These are phyloP conservation scores for Serendipita indica DNA, from an alignment of 768 basidiomycete species.

Conservation along the genomic window DNA sequence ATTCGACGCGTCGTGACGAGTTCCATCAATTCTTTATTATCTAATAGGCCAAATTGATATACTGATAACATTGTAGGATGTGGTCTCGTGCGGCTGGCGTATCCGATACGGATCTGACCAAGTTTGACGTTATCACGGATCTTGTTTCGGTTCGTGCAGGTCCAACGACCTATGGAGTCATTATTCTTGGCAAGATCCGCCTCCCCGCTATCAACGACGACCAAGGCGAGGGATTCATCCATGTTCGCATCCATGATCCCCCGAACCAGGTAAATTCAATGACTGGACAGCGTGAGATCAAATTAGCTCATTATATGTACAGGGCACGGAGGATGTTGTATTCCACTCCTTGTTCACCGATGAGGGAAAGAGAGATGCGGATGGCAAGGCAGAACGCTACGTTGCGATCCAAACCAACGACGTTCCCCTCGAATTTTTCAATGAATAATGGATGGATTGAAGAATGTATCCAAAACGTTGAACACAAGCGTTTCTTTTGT, in stretches of 20 bases:
- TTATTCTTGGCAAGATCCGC: constrained; percentile 63
- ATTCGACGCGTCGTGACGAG: not conserved
- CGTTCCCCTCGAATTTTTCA: constrained; percentile 53
- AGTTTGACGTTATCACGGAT: constrained; percentile 70
- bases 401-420: constrained; percentile 46
- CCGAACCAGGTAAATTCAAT: constrained; percentile 41
- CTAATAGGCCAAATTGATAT: not conserved
- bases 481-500: no score
- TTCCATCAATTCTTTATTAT: no score
- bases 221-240: constrained; percentile 50
- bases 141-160: constrained; percentile 45
- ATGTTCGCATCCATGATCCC: constrained; percentile 66
- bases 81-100: constrained; percentile 45
- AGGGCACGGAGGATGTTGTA: constrained; percentile 50
- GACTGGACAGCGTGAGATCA: constrained; percentile 12
- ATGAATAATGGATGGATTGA: constrained; percentile 33
- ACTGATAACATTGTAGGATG: constrained; percentile 29
- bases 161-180: constrained; percentile 47
- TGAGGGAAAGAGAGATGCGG: constrained; percentile 34
- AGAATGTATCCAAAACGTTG: not conserved
- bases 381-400: constrained; percentile 41
- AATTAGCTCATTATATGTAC: constrained; percentile 2
- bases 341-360: constrained; percentile 63
- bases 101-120: constrained; percentile 43
- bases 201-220: constrained; percentile 50